These are phyloP conservation scores for Salix viminalis DNA, from an alignment of 345 rosid species.

Conservation along the genomic window DNA sequence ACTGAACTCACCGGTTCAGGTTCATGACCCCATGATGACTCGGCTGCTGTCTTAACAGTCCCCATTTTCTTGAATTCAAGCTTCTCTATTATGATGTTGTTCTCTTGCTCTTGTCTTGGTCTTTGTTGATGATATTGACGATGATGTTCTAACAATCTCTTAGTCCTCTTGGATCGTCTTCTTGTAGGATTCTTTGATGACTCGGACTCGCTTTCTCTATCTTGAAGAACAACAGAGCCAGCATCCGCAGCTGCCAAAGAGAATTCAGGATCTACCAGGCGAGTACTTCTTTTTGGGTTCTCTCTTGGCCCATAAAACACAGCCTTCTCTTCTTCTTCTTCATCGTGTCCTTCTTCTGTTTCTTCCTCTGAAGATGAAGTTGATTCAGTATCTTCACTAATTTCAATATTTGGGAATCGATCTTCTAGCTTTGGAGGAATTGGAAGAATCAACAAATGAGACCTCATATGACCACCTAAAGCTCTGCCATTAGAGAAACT, in stretches of 20 bases:
- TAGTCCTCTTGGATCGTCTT: conserved; percentile 59
- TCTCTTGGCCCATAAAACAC: conserved; percentile 44
- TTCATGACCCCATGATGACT: conserved; percentile 30
- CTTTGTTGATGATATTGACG: conserved; percentile 18
- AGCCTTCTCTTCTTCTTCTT: conserved; percentile 27
- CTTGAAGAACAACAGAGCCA: conserved; percentile 53
- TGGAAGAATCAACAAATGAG: conserved; percentile 63
- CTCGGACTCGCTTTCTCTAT: conserved; percentile 78
- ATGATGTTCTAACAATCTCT: conserved; percentile 26
- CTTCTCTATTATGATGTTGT: conserved; percentile 11
- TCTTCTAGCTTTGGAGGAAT: conserved; percentile 30
- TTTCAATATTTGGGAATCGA: conserved; percentile 32
- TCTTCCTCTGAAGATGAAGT: conserved; percentile 48
- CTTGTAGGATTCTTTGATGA: conserved; percentile 62
- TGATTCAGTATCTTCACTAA: conserved; percentile 35
- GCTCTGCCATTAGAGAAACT: conserved; percentile 68
- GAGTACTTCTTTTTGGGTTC: conserved; percentile 48
- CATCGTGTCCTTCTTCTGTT: conserved; percentile 22
- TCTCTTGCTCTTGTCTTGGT: conserved; percentile 15
- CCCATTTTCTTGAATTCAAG: conserved; percentile 5
- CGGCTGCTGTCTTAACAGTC: conserved; percentile 12
- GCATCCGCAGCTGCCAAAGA: conserved; percentile 38
- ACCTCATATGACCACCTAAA: conserved; percentile 81
- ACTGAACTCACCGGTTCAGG: conserved; percentile 67
- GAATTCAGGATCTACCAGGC: conserved; percentile 66